Conservation (phyloP, 2,329 filamentous ascomycete genomes). For the Fusarium coicis region DNA sequence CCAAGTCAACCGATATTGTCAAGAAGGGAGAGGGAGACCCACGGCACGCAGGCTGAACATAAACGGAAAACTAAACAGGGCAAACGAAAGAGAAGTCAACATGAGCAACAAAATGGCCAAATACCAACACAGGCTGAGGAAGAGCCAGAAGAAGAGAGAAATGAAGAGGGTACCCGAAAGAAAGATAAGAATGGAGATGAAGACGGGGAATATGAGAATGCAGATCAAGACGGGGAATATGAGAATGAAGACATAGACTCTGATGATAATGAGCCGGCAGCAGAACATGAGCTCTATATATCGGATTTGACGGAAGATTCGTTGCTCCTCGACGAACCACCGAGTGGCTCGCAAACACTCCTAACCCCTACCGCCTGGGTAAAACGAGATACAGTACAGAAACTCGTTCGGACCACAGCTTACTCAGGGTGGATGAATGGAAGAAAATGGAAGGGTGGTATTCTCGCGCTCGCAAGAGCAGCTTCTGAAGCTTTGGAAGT, state of each 20-base stretch:
- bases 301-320: slow-evolving; percentile 25
- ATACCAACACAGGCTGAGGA: not conserved
- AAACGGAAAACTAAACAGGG: not conserved
- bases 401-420: slow-evolving; percentile 15
- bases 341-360: slow-evolving; percentile 2
- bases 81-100: not conserved
- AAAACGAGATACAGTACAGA: slow-evolving; percentile 4
- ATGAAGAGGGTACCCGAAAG: not conserved
- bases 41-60: not conserved
- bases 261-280: not conserved
- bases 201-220: not conserved
- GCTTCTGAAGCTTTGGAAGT: not conserved
- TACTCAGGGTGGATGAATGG: slow-evolving; percentile 25
- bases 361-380: slow-evolving; percentile 10
- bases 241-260: not conserved
- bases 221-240: not conserved
- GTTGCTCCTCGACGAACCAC: slow-evolving; percentile 29
- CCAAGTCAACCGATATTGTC: not conserved
- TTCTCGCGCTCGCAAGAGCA: not conserved
- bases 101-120: not conserved
- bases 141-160: not conserved
- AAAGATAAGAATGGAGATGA: not conserved
- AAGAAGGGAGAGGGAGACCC: not conserved
- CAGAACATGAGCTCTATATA: not conserved
- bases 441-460: slow-evolving; percentile 20